Percentiles rank a stretch among this genome's conserved stretches.
These are phyloP conservation scores for Ceratobasidium sp. DNA, from an alignment of 1,284 basidiomycete species.

Conservation along the genomic window DNA sequence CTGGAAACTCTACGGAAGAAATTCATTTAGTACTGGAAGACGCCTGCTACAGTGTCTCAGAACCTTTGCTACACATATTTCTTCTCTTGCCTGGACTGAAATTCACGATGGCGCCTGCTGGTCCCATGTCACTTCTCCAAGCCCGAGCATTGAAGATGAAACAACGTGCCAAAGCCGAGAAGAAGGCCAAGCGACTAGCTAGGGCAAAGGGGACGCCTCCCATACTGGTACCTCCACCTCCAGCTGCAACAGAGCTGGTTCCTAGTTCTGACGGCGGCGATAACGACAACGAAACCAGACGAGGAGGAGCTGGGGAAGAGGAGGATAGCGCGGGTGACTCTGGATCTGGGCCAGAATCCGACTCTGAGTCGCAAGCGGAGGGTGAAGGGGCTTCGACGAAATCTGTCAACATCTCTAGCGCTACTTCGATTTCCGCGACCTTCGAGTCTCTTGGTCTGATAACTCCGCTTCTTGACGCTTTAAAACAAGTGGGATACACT, in stretches of 20 bases:
- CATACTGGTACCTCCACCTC: not conserved
- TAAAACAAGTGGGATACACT: constrained; percentile 85
- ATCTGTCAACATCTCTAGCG: not conserved
- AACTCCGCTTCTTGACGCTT: constrained; percentile 87
- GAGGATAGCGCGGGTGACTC: not conserved
- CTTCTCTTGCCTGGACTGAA: not conserved
- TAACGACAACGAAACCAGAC: not conserved
- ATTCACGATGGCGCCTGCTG: not conserved
- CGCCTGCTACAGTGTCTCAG: too few relatives aligned
- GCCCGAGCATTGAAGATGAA: constrained; percentile 40
- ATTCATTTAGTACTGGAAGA: too few relatives aligned
- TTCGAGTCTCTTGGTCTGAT: constrained; percentile 83
- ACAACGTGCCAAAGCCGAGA: constrained; percentile 34
- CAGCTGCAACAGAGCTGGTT: not conserved
- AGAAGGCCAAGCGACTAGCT: constrained; percentile 21
- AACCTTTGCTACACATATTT: too few relatives aligned
- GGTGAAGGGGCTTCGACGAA: not conserved
- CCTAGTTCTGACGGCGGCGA: not conserved
- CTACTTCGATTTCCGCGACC: constrained; percentile 51
- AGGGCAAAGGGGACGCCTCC: not conserved
- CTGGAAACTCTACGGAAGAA: too few relatives aligned
- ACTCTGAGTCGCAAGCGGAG: not conserved
- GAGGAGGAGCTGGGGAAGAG: not conserved
- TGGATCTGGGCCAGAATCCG: not conserved
- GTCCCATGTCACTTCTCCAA: constrained; percentile 17